A percentile compares a stretch with the other conserved stretches of the same genome.
phyloP scores from a whole-genome alignment of 1,284 basidiomycete genomes.

The Anthracocystis panici-leucophaei region DNA sequence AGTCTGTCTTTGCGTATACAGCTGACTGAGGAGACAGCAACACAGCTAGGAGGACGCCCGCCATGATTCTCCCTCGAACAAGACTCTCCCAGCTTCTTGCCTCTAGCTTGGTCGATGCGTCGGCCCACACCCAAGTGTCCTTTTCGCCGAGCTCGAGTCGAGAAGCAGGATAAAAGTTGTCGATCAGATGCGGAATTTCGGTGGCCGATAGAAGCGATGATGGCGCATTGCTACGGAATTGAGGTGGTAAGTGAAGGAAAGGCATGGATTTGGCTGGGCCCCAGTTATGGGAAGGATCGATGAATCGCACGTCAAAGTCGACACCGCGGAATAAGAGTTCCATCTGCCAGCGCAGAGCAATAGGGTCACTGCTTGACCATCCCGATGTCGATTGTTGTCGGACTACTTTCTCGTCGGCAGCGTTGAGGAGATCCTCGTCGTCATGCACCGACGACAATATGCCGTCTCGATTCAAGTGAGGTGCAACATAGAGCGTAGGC shows the following conservation, averaged over 20 bases:
- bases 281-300: slow-evolving; percentile 55
- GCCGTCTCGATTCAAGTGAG: slow-evolving; percentile 44
- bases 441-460: slow-evolving; percentile 18
- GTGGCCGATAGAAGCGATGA: slow-evolving; percentile 35
- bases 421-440: neutral
- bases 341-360: slow-evolving; percentile 63
- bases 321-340: slow-evolving; percentile 53
- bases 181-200: slow-evolving; percentile 46
- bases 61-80: slow-evolving; percentile 42
- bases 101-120: slow-evolving; percentile 31
- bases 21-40: slow-evolving; percentile 40
- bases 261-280: slow-evolving; percentile 56
- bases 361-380: slow-evolving; percentile 63
- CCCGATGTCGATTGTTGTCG: neutral
- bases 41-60: slow-evolving; percentile 40
- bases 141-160: slow-evolving; percentile 52
- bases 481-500: slow-evolving; percentile 50
- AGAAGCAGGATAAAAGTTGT: slow-evolving; percentile 49
- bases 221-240: slow-evolving; percentile 16
- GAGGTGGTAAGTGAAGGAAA: slow-evolving; percentile 51
- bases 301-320: slow-evolving; percentile 46
- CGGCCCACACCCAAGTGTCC: slow-evolving; percentile 7
- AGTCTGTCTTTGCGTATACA: slow-evolving; percentile 13
- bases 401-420: slow-evolving; percentile 7
- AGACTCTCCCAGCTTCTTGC: slow-evolving; percentile 45